These are phyloP conservation scores for Boletus barrowsii DNA, from an alignment of 768 basidiomycete genomes.

Conservation along the genomic window DNA sequence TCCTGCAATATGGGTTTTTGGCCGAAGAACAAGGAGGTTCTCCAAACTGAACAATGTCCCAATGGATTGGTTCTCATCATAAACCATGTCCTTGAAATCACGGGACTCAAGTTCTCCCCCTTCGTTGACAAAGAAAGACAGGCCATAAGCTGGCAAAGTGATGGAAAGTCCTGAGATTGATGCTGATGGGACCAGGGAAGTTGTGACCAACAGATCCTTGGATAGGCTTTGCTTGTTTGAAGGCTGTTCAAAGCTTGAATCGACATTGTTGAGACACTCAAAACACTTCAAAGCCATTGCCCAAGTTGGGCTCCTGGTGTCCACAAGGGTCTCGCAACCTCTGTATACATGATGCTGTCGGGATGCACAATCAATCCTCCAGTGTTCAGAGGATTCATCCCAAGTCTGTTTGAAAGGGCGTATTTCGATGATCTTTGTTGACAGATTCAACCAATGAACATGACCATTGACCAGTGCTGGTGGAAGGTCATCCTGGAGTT, in stretches of 20 bases:
- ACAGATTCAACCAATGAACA: conserved; percentile 26
- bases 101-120: not conserved
- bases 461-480: conserved; percentile 1
- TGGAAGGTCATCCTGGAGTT: conserved; percentile 20
- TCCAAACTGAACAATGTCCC: too few relatives aligned
- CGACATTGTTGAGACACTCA: not conserved
- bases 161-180: not conserved
- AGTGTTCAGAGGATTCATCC: conserved; percentile 17
- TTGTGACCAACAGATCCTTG: not conserved
- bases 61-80: not conserved
- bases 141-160: not conserved
- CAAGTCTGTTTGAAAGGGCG: conserved; percentile 16
- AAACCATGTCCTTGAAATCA: not conserved
- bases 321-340: conserved; percentile 12
- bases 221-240: not conserved
- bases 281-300: not conserved
- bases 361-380: conserved; percentile 13
- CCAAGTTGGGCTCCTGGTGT: conserved; percentile 3
- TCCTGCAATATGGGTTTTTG: too few relatives aligned
- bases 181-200: not conserved
- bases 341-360: not conserved
- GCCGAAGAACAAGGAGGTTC: too few relatives aligned
- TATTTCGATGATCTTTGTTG: conserved; percentile 19
- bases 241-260: too few relatives aligned
- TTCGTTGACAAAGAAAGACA: not conserved